A percentile compares a stretch with the other conserved stretches of the same genome.
Conservation (phyloP, 1,284 basidiomycete species). For the Cystobasidiaceae sp. region DNA sequence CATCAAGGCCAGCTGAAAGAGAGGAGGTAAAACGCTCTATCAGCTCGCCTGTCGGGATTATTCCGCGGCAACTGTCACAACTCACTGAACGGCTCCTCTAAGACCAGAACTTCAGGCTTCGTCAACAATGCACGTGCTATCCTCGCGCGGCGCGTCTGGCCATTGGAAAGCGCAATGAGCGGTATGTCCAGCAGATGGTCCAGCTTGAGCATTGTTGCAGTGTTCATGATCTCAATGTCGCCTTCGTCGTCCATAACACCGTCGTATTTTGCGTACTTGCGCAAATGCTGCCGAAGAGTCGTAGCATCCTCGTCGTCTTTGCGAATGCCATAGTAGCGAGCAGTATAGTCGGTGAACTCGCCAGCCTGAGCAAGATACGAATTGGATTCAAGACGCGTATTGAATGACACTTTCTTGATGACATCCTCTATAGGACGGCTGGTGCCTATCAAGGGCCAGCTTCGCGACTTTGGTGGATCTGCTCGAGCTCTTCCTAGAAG, state of each 20-base stretch:
- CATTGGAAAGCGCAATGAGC: conserved; percentile 76
- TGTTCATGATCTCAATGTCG: conserved; percentile 46
- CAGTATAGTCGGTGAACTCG: conserved; percentile 86
- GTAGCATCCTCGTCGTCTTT: conserved; percentile 65
- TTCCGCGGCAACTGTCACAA: conserved; percentile 45
- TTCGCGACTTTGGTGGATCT: conserved; percentile 1
- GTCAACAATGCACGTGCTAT: conserved; percentile 71
- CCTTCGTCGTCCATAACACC: neutral
- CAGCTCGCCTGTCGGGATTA: conserved; percentile 40
- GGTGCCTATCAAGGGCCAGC: conserved; percentile 17
- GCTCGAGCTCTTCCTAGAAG: conserved; percentile 24
- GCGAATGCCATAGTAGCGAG: conserved; percentile 64
- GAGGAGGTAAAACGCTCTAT: conserved; percentile 35
- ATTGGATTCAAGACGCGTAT: conserved; percentile 38
- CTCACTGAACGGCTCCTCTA: conserved; percentile 76
- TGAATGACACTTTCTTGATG: conserved; percentile 39
- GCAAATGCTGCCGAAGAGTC: conserved; percentile 64
- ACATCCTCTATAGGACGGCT: conserved; percentile 33
- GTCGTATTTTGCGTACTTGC: conserved; percentile 33
- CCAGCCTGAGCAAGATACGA: conserved; percentile 51
- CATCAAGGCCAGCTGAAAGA: conserved; percentile 72
- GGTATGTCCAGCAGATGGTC: conserved; percentile 68
- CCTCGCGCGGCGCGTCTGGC: conserved; percentile 81
- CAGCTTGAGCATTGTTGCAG: conserved; percentile 39
- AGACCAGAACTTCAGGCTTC: conserved; percentile 64